These are phyloP conservation scores for Amaranthus tricolor DNA, from an alignment of 179 eudicot genomes.

Conservation along the genomic window DNA sequence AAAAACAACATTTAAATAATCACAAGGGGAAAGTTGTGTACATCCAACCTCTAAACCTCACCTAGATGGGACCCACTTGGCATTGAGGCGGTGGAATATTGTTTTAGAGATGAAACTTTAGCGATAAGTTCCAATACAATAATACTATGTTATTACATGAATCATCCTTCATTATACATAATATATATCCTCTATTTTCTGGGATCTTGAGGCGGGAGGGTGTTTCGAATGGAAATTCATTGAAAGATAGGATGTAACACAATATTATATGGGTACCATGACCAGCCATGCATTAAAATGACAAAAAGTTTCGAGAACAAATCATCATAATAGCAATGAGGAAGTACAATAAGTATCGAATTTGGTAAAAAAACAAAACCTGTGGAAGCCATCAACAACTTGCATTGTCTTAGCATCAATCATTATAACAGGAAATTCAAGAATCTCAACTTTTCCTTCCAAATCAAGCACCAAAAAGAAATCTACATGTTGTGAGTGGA, in stretches of 20 bases:
- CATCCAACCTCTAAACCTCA: too few species aligned
- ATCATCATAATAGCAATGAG: background rate
- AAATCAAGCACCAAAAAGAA: conserved; percentile 86
- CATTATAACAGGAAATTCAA: conserved; percentile 89
- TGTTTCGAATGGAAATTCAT: background rate
- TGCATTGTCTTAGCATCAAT: conserved; percentile 74
- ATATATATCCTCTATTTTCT: background rate
- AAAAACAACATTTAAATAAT: too few species aligned
- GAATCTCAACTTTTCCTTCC: conserved; percentile 97
- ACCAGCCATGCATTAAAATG: background rate
- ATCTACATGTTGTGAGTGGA: conserved; percentile 58
- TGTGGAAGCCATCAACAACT: conserved; percentile 79
- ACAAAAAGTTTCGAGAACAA: background rate
- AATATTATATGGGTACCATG: background rate
- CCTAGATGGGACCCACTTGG: too few species aligned
- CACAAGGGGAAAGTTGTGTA: too few species aligned
- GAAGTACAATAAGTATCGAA: background rate
- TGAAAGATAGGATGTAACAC: background rate
- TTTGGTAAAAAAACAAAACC: conserved; percentile 34
- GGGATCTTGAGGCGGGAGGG: too few species aligned
- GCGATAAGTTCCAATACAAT: background rate
- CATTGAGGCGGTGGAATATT: too few species aligned
- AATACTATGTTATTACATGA: background rate
- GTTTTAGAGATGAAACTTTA: background rate
- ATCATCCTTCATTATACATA: background rate